Evolutionary conservation across 495 filamentous ascomycete genomes (phyloP), one percentile per base, ranked within the genome.

Genomic region (Xylaria bambusicola): DNA sequence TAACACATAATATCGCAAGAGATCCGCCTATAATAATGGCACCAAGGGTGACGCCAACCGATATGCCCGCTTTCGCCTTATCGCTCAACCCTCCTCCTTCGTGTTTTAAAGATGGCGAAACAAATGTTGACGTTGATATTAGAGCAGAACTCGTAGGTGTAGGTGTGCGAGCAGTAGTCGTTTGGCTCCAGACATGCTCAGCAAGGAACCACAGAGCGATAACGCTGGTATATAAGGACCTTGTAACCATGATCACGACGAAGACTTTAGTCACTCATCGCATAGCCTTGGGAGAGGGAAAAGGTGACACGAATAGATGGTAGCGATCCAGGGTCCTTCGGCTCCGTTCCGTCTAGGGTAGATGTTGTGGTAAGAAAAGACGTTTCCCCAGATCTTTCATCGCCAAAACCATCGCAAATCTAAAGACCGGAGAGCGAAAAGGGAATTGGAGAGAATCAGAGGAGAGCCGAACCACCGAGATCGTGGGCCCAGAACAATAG

Each of bases 31-130:
- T 12, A 18, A 66, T 52, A 10, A 70, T 62, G 5, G 60, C 38
- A 21, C 54, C 65, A 13, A 70, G 36, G 5, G 68, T 66, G 6
- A 70, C 65, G 21, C 65, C 65, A 0, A 68, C 56, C 3, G 62
- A 60, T 21, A 70, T 55, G 12, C 65, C 63, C 0, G 57, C 59
- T 27, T 70, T 70, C 15, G 56, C 65, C 3, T 61, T 56, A n/a
- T 64, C 65, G 53, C 52, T 66, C 33, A 70, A 35, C 0, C 53
- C 56, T 1, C 45, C 58, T 1, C 29, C 26, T 18, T n/a, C 13
- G 29, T n/a, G 35, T 21, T 36, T 18, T 5, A 38, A 52, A 9
- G 29, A 38, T 23, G 57, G 49, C 57, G 57, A 53, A 15, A 47
- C 20, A 35, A 53, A 47, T 15, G 36, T 36, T 6, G 56, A 45